phyloP scores from a whole-genome alignment of 257 asterid species.

The Lycium barbarum region DNA sequence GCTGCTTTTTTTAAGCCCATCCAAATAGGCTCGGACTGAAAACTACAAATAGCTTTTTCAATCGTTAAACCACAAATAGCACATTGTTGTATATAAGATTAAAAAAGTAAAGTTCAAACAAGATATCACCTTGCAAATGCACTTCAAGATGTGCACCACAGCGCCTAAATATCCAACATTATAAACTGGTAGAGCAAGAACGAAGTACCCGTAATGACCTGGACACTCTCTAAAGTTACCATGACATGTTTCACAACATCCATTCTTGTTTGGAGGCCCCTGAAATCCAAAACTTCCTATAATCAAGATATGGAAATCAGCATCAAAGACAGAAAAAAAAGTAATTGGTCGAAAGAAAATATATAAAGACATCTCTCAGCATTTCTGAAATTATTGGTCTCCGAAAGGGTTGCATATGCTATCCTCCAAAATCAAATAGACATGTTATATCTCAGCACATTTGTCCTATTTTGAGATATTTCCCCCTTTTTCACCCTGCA shows the following conservation, averaged over 20 bases:
- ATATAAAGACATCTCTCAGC: neutral
- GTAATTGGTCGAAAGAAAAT: neutral
- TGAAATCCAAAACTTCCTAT: conserved; percentile 43
- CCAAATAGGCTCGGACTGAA: no score
- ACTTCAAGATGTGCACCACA: conserved; percentile 80
- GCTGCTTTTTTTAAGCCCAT: no score
- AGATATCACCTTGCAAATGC: conserved; percentile 92
- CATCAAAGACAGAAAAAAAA: neutral
- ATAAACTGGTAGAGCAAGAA: conserved; percentile 80
- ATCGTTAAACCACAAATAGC: conserved; percentile 4
- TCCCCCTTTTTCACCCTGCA: neutral
- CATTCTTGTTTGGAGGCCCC: conserved; percentile 86
- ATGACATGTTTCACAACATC: conserved; percentile 67
- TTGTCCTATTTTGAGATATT: neutral
- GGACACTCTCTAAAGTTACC: conserved; percentile 79
- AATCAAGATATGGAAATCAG: conserved; percentile 14
- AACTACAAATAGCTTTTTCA: conserved; percentile 13
- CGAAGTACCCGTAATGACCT: conserved; percentile 86
- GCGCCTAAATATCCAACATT: conserved; percentile 76
- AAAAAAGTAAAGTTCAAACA: conserved; percentile 2
- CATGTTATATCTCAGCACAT: neutral
- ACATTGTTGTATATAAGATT: neutral
- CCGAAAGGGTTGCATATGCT: neutral
- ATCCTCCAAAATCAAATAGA: neutral
- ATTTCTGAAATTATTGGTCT: neutral